Percentiles rank a stretch among this genome's conserved stretches.
Conservation (phyloP, 73 alveolate species). For the Symbiodinium natans region DNA sequence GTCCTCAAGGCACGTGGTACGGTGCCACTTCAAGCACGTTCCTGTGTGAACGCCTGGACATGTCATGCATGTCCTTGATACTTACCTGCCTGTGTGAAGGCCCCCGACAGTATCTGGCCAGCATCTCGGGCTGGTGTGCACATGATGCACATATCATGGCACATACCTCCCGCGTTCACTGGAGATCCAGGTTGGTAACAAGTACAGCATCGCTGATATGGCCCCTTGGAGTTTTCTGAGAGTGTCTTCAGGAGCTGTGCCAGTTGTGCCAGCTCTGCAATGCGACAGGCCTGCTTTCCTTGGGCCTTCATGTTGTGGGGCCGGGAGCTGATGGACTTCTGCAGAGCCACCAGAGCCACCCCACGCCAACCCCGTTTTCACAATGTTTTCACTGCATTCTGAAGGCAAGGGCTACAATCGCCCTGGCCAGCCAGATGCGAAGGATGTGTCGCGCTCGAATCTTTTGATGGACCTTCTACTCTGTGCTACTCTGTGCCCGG, state of each 20-base stretch:
- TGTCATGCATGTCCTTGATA: too few relatives aligned
- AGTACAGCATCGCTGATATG: slow-evolving; percentile 60
- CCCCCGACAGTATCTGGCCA: slow-evolving; percentile 1
- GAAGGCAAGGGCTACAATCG: slow-evolving; percentile 72
- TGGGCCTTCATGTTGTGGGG: slow-evolving; percentile 79
- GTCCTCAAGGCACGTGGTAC: background rate
- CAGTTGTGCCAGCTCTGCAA: background rate
- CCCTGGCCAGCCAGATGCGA: slow-evolving; percentile 76
- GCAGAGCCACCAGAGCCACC: too few relatives aligned
- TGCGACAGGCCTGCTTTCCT: slow-evolving; percentile 54
- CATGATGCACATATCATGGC: too few relatives aligned
- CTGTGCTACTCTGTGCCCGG: too few relatives aligned
- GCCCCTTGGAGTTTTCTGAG: background rate
- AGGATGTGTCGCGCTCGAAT: background rate
- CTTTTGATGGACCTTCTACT: too few relatives aligned
- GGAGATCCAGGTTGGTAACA: slow-evolving; percentile 26
- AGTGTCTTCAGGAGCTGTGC: too few relatives aligned
- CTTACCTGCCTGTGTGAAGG: too few relatives aligned
- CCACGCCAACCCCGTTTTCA: too few relatives aligned
- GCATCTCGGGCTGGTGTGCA: background rate
- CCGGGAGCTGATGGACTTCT: background rate
- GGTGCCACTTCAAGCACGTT: background rate
- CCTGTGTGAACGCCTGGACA: too few relatives aligned
- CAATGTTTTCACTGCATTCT: too few relatives aligned
- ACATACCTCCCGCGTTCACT: too few relatives aligned